Percentiles rank a stretch among this genome's conserved stretches.
These are phyloP conservation scores for Oryza officinalis DNA, from an alignment of 176 grass and related monocot species.

Conservation along the genomic window DNA sequence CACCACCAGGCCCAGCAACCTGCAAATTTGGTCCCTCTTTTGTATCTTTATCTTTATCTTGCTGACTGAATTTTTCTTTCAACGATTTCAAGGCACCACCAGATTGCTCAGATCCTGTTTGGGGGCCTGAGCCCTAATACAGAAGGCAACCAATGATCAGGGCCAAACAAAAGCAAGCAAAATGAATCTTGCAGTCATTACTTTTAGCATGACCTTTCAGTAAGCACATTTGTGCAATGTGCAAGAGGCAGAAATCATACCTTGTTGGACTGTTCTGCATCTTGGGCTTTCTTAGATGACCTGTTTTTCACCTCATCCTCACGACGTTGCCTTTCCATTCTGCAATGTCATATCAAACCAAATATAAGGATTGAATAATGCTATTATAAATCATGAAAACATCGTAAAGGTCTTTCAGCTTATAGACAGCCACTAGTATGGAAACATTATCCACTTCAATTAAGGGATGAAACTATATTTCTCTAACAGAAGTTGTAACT, in stretches of 20 bases:
- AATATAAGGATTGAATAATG: constrained; percentile 14
- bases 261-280: constrained; percentile 72
- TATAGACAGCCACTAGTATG: constrained; percentile 1
- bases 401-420: neutral
- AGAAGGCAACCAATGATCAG: constrained; percentile 33
- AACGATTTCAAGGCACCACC: constrained; percentile 66
- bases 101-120: constrained; percentile 69
- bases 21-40: constrained; percentile 85
- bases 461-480: neutral
- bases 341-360: constrained; percentile 38
- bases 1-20: constrained; percentile 78
- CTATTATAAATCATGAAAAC: constrained; percentile 14
- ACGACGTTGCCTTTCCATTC: constrained; percentile 85
- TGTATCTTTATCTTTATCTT: constrained; percentile 83
- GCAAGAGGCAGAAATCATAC: constrained; percentile 47
- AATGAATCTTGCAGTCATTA: neutral
- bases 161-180: neutral
- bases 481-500: neutral
- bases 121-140: constrained; percentile 70
- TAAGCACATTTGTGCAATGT: constrained; percentile 11
- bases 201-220: neutral
- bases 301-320: constrained; percentile 82
- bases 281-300: constrained; percentile 85
- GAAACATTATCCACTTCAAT: constrained; percentile 18
- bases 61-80: constrained; percentile 81